Evolutionary conservation across 352 stramenopile species (phyloP).

Genomic region (Globisporangium takayamanum): DNA sequence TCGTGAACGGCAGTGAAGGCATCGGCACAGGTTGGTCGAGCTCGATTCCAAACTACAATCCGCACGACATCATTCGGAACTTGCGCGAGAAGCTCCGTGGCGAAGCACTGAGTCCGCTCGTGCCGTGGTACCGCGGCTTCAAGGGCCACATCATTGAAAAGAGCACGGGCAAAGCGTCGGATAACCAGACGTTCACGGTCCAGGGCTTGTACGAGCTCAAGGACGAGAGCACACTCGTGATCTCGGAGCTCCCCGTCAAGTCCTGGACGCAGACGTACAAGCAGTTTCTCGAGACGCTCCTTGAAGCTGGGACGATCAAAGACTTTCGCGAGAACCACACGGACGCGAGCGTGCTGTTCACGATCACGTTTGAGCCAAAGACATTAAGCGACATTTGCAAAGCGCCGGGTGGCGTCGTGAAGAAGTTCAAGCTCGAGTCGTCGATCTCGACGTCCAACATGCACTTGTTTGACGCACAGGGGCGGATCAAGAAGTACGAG

Average conservation of each 20-base stretch:
- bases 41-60: constrained; percentile 91
- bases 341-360: constrained; percentile 91
- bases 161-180: constrained; percentile 34
- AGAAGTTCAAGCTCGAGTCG: constrained; percentile 95
- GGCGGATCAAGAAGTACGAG: constrained; percentile 92
- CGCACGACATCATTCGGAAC: constrained; percentile 82
- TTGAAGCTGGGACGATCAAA: constrained; percentile 84
- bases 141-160: constrained; percentile 85
- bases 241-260: constrained; percentile 95
- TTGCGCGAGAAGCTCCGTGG: constrained; percentile 59
- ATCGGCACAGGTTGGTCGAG: constrained; percentile 97
- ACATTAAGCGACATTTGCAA: constrained; percentile 62
- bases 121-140: constrained; percentile 92
- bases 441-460: constrained; percentile 95
- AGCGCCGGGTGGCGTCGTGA: constrained; percentile 78
- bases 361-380: constrained; percentile 72
- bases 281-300: constrained; percentile 88
- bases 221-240: constrained; percentile 88
- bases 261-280: constrained; percentile 97
- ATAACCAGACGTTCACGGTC: constrained; percentile 74
- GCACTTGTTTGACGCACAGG: constrained; percentile 91
- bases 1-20: constrained; percentile 95
- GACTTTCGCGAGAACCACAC: constrained; percentile 93
- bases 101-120: constrained; percentile 49
- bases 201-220: constrained; percentile 77